A percentile compares a stretch with the other conserved stretches of the same genome.
Evolutionary conservation across 345 rosid species (phyloP).

Genomic region (Populus pruinosa): DNA sequence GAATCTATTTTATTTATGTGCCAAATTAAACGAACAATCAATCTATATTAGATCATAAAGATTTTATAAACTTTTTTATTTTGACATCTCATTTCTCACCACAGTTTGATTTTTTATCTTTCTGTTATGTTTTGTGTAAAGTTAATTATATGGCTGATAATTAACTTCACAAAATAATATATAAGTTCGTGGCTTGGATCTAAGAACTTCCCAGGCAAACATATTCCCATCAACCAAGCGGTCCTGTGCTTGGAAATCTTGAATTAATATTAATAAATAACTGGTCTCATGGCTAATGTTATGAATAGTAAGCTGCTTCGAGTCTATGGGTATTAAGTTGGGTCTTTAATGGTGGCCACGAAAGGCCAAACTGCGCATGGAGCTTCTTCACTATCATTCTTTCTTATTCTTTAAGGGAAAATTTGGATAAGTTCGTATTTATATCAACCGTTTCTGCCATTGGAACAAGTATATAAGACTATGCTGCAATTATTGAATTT

Average conservation of each 20-base stretch:
- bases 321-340: slow-evolving; percentile 20
- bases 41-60: too few species aligned
- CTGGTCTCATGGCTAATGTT: slow-evolving; percentile 15
- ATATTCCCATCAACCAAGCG: not conserved
- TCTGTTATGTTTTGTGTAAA: too few species aligned
- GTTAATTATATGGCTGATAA: too few species aligned
- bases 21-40: too few species aligned
- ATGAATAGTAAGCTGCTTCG: slow-evolving; percentile 18
- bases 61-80: too few species aligned
- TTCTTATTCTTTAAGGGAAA: not conserved
- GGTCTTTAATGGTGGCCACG: slow-evolving; percentile 32
- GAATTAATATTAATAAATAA: not conserved
- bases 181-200: too few species aligned
- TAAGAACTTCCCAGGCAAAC: not conserved
- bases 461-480: not conserved
- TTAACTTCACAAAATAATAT: too few species aligned
- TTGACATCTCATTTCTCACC: too few species aligned
- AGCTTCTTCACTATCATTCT: slow-evolving; percentile 12
- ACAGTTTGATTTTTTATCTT: too few species aligned
- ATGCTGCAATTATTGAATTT: not conserved
- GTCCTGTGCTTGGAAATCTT: not conserved
- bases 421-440: slow-evolving; percentile 21
- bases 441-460: not conserved
- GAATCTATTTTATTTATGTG: too few species aligned
- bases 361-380: slow-evolving; percentile 12